phyloP scores from a whole-genome alignment of 495 filamentous ascomycete genomes.

The Parmelia sp. region DNA sequence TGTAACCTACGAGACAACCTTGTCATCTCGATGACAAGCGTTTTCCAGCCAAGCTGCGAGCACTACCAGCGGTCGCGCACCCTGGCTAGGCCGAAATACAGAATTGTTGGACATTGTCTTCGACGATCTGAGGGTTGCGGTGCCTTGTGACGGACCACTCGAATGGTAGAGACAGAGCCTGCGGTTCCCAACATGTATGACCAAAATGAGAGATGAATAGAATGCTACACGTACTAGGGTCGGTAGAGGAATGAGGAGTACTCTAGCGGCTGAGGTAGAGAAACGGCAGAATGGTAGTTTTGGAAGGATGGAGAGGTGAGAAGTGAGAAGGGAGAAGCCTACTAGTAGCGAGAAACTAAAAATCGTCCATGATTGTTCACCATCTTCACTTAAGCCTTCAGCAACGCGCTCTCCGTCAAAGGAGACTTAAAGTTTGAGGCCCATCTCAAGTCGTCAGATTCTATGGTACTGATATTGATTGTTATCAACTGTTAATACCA shows the following conservation, averaged over 20 bases:
- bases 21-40: background rate
- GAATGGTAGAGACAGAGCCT: background rate
- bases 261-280: background rate
- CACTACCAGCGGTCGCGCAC: background rate
- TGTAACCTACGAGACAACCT: constrained; percentile 1
- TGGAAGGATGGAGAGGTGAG: background rate
- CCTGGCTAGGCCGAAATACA: background rate
- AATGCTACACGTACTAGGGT: background rate
- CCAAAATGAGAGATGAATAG: background rate
- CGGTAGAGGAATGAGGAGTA: background rate
- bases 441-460: too few relatives aligned
- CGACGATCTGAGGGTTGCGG: background rate
- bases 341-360: background rate
- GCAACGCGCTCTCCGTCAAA: background rate
- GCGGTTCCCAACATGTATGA: background rate
- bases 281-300: background rate
- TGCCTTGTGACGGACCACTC: background rate
- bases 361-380: background rate
- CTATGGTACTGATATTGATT: background rate
- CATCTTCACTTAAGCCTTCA: background rate
- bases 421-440: background rate
- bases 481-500: background rate
- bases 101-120: background rate
- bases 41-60: background rate
- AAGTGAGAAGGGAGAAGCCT: background rate